Evolutionary conservation across 352 stramenopile genomes (phyloP).

Genomic region (Phytophthora cactorum): DNA sequence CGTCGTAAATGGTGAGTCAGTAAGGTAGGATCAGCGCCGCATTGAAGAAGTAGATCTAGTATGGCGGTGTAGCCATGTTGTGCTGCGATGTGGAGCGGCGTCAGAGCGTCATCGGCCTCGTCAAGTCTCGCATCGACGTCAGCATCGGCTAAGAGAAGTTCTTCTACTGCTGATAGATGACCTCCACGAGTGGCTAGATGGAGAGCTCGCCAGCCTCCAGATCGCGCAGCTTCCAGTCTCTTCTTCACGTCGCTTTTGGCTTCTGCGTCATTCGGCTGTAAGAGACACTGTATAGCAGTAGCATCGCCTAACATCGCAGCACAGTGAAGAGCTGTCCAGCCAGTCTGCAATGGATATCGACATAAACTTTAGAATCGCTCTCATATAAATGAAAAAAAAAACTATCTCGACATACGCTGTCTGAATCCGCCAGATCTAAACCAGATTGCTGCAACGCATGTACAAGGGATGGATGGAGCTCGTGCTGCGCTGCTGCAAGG

Average conservation of each 20-base stretch:
- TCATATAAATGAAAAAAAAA: neutral
- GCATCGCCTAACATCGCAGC: conserved; percentile 39
- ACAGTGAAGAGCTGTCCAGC: conserved; percentile 46
- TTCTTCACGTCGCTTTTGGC: neutral
- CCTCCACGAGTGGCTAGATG: conserved; percentile 39
- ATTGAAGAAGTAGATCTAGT: conserved; percentile 46
- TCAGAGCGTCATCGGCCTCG: conserved; percentile 30
- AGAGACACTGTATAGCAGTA: conserved; percentile 29
- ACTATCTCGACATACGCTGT: conserved; percentile 32
- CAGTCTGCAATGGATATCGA: neutral
- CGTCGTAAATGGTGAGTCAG: conserved; percentile 25
- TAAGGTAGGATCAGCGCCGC: conserved; percentile 33
- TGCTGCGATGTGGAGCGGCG: conserved; percentile 43
- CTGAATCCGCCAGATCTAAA: conserved; percentile 35
- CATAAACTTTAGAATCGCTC: neutral
- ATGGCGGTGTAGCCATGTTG: conserved; percentile 28
- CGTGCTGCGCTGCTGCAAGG: conserved; percentile 27
- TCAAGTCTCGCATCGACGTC: conserved; percentile 37
- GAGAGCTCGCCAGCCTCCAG: conserved; percentile 46
- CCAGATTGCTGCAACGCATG: conserved; percentile 20
- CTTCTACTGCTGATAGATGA: conserved; percentile 39
- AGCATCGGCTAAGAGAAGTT: conserved; percentile 39
- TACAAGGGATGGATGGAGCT: conserved; percentile 35
- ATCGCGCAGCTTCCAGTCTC: conserved; percentile 15
- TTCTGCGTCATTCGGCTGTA: neutral